phyloP scores from a whole-genome alignment of 2,329 filamentous ascomycete genomes.

The Scedosporium boydii region DNA sequence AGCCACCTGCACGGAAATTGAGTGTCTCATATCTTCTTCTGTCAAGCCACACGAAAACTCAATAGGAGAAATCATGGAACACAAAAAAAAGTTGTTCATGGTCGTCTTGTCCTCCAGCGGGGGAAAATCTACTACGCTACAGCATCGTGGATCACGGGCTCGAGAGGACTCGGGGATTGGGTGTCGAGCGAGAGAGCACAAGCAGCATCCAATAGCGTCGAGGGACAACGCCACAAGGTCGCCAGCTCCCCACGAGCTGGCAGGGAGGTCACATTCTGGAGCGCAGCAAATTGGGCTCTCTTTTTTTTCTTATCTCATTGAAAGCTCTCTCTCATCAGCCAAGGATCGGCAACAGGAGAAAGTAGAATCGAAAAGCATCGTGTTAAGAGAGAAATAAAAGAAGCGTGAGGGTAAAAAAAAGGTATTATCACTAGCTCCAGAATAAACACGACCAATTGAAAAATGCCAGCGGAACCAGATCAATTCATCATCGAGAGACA shows the following conservation, averaged over 20 bases:
- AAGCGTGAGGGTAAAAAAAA: too few relatives aligned
- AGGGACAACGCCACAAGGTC: background rate
- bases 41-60: background rate
- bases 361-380: background rate
- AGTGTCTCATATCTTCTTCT: background rate
- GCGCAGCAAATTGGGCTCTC: too few relatives aligned
- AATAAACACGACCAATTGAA: background rate
- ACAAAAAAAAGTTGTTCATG: too few relatives aligned
- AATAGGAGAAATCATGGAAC: background rate
- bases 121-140: background rate
- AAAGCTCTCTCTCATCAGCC: too few relatives aligned
- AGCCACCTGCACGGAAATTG: too few relatives aligned
- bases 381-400: background rate
- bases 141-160: background rate
- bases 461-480: background rate
- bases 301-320: too few relatives aligned
- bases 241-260: background rate
- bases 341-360: background rate
- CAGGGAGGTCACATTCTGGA: too few relatives aligned
- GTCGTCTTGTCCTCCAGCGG: background rate
- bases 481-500: background rate
- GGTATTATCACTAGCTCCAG: background rate
- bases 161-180: background rate
- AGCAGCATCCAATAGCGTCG: background rate
- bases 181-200: background rate